Conservation (phyloP, 306 rosid genomes). For the Cyamopsis tetragonoloba region DNA sequence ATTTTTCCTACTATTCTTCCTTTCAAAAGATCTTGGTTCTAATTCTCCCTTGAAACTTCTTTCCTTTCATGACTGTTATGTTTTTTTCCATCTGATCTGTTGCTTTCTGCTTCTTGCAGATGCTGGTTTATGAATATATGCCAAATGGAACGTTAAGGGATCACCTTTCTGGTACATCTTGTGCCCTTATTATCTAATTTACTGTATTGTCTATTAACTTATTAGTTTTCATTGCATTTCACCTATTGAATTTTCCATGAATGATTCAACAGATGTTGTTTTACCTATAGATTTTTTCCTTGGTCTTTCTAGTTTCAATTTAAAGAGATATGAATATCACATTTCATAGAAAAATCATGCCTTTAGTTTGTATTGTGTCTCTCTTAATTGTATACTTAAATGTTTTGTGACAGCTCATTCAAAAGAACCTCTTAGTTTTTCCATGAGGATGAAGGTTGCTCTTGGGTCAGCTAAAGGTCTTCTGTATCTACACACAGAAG, state of each 20-base stretch:
- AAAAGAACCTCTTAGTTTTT: conserved; percentile 53
- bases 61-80: conserved; percentile 4
- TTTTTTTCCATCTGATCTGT: conserved; percentile 8
- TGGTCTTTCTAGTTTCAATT: not conserved
- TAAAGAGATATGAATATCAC: not conserved
- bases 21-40: not conserved
- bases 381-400: not conserved
- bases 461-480: conserved; percentile 80
- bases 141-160: conserved; percentile 78
- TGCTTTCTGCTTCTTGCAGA: conserved; percentile 54
- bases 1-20: not conserved
- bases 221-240: not conserved
- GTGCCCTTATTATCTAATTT: conserved; percentile 3
- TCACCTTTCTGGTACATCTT: conserved; percentile 66
- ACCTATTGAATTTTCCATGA: not conserved
- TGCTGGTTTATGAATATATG: conserved; percentile 90
- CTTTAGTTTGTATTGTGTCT: not conserved
- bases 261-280: not conserved
- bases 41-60: not conserved
- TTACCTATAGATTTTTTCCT: not conserved
- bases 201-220: not conserved
- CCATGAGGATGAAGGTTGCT: conserved; percentile 67
- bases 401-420: conserved; percentile 43
- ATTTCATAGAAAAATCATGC: not conserved
- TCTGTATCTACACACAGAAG: conserved; percentile 89